Percentiles rank a stretch among this genome's conserved stretches.
Conservation (phyloP, 1,139 yeast genomes). For the Zygosaccharomyces sapae region DNA sequence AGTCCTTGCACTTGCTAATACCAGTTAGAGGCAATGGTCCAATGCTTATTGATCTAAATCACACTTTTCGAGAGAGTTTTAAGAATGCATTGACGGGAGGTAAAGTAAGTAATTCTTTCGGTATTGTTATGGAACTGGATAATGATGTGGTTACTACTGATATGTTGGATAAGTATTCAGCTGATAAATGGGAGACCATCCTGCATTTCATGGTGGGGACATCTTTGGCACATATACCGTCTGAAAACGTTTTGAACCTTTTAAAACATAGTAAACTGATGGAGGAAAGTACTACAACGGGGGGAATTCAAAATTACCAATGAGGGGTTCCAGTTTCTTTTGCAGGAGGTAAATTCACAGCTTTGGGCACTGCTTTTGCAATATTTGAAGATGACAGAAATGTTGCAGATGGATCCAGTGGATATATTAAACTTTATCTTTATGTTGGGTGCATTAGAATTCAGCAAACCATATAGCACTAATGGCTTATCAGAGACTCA, state of each 20-base stretch:
- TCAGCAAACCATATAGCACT: constrained; percentile 81
- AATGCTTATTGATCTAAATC: constrained; percentile 49
- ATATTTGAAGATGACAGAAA: constrained; percentile 79
- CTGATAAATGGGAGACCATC: constrained; percentile 89
- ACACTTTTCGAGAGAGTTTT: constrained; percentile 69
- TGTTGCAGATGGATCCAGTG: constrained; percentile 88
- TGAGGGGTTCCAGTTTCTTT: constrained; percentile 84
- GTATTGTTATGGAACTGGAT: constrained; percentile 48
- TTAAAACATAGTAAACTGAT: constrained; percentile 76
- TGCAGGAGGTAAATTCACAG: constrained; percentile 91
- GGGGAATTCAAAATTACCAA: constrained; percentile 69
- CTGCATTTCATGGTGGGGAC: constrained; percentile 98
- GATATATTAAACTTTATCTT: constrained; percentile 91
- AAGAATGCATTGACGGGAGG: constrained; percentile 82
- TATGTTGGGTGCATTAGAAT: constrained; percentile 85
- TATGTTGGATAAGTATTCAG: constrained; percentile 75
- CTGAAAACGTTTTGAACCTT: constrained; percentile 61
- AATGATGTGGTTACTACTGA: constrained; percentile 52
- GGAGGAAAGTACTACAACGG: constrained; percentile 56
- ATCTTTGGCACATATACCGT: constrained; percentile 59
- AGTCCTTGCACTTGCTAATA: constrained; percentile 68
- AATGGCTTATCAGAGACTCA: constrained; percentile 73
- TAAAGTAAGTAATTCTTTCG: constrained; percentile 49
- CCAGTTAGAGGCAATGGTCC: constrained; percentile 41
- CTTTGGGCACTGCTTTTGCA: constrained; percentile 92